Evolutionary conservation across 805 yeast genomes (phyloP).

Genomic region (Sugiyamaella americana): DNA sequence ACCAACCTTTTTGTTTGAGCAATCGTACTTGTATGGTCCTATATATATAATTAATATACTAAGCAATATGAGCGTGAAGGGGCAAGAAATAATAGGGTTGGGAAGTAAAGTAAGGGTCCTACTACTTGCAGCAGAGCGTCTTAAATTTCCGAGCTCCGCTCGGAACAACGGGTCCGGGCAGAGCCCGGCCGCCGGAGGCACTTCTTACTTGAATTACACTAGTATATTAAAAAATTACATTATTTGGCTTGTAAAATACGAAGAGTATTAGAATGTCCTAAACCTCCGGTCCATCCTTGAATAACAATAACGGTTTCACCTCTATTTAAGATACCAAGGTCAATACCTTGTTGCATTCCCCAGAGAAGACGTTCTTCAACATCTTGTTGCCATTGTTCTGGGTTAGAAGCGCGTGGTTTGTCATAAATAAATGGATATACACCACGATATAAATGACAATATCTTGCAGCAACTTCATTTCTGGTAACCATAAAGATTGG

Average conservation of each 20-base stretch:
- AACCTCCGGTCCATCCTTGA: conserved; percentile 98
- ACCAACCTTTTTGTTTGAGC: too few species aligned
- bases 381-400: conserved; percentile 89
- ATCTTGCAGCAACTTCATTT: conserved; percentile 88
- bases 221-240: too few species aligned
- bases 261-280: conserved; percentile 98
- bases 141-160: too few species aligned
- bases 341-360: conserved; percentile 87
- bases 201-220: too few species aligned
- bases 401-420: conserved; percentile 43
- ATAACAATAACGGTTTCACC: conserved; percentile 90
- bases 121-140: too few species aligned
- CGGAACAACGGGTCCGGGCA: too few species aligned
- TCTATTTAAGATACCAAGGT: conserved; percentile 73
- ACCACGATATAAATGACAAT: conserved; percentile 95
- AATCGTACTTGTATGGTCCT: too few species aligned
- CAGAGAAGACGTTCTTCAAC: conserved; percentile 90
- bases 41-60: too few species aligned
- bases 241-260: conserved; percentile 70
- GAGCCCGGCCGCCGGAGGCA: too few species aligned
- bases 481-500: conserved; percentile 98
- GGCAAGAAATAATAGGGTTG: too few species aligned
- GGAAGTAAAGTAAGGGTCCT: too few species aligned
- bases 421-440: conserved; percentile 93
- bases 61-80: too few species aligned